Evolutionary conservation across 495 filamentous ascomycete species (phyloP).

Genomic region (Lasiosphaeria miniovina): DNA sequence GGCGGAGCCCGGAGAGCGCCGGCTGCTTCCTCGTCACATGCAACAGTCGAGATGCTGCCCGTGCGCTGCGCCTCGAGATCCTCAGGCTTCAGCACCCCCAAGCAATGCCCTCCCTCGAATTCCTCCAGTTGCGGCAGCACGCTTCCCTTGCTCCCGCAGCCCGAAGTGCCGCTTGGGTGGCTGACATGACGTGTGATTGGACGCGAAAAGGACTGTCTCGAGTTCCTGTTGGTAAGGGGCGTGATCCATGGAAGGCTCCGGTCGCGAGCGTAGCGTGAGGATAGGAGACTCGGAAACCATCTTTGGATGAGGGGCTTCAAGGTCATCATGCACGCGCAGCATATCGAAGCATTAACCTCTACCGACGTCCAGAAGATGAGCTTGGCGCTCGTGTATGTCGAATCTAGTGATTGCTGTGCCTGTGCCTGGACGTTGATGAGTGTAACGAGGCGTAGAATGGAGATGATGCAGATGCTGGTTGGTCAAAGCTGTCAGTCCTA

Average conservation of each 20-base stretch:
- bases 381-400: constrained; percentile 24
- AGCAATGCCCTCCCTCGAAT: not conserved
- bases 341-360: constrained; percentile 30
- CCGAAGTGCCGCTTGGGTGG: constrained; percentile 1
- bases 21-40: constrained; percentile 1
- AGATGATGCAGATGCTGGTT: constrained; percentile 29
- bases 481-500: not conserved
- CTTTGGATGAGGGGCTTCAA: constrained; percentile 30
- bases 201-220: constrained; percentile 7
- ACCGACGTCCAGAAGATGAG: constrained; percentile 29
- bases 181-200: not conserved
- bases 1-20: constrained; percentile 21
- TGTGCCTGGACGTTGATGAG: constrained; percentile 17
- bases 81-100: not conserved
- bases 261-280: constrained; percentile 13
- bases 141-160: not conserved
- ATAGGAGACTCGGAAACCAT: constrained; percentile 21
- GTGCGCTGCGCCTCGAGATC: constrained; percentile 19
- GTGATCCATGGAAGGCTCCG: constrained; percentile 28
- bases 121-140: constrained; percentile 11
- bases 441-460: constrained; percentile 23
- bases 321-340: constrained; percentile 32
- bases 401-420: constrained; percentile 11
- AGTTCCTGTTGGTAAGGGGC: constrained; percentile 11
- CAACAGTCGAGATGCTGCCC: constrained; percentile 13